A percentile compares a stretch with the other conserved stretches of the same genome.
phyloP scores from a whole-genome alignment of 2,329 filamentous ascomycete genomes.

The Drechslerella coelobrocha region DNA sequence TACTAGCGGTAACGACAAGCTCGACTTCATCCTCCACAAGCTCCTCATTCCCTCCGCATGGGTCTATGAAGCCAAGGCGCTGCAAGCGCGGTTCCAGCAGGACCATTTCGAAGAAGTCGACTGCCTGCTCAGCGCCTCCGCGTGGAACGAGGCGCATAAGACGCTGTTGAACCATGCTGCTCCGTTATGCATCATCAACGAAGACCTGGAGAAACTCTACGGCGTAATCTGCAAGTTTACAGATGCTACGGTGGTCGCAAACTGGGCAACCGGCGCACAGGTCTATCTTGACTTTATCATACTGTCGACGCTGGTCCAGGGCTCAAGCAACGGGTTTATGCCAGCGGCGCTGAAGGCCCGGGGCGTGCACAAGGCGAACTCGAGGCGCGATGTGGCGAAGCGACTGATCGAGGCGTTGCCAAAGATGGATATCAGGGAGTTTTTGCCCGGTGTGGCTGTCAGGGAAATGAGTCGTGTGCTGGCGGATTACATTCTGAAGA shows the following conservation, averaged over 20 bases:
- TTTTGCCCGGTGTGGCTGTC: constrained; percentile 73
- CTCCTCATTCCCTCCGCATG: constrained; percentile 76
- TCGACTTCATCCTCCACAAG: constrained; percentile 68
- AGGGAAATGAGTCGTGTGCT: constrained; percentile 81
- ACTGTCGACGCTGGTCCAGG: constrained; percentile 59
- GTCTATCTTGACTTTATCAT: constrained; percentile 74
- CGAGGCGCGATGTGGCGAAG: constrained; percentile 59
- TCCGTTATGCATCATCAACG: constrained; percentile 79
- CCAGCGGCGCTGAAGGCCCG: constrained; percentile 54
- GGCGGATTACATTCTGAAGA: constrained; percentile 69
- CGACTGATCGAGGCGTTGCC: constrained; percentile 62
- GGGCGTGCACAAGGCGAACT: constrained; percentile 55
- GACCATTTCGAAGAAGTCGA: constrained; percentile 75
- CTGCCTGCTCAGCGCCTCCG: constrained; percentile 78
- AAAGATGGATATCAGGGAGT: constrained; percentile 59
- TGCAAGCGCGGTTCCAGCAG: constrained; percentile 76
- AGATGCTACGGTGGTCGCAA: constrained; percentile 68
- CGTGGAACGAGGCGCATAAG: constrained; percentile 80
- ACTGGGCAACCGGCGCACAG: constrained; percentile 80
- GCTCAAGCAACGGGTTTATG: constrained; percentile 54
- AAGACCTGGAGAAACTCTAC: constrained; percentile 74
- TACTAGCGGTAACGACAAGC: constrained; percentile 64
- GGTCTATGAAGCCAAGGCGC: constrained; percentile 80
- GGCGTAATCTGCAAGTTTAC: constrained; percentile 75
- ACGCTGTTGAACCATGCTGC: constrained; percentile 82